Evolutionary conservation across 352 stramenopile species (phyloP).

Genomic region (Phytopythium sindhum): DNA sequence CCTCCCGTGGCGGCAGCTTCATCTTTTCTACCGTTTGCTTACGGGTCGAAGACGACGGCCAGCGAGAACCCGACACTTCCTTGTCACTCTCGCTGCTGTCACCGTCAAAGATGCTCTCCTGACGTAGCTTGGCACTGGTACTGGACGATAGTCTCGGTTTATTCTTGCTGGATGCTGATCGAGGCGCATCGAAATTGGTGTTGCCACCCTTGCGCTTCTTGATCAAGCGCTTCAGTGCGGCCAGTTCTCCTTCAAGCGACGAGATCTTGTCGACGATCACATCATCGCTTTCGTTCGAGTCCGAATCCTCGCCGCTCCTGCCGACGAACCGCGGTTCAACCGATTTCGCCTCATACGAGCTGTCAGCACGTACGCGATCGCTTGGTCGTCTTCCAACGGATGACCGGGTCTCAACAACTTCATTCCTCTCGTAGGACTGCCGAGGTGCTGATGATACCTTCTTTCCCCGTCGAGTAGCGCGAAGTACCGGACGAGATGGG

Average conservation of each 20-base stretch:
- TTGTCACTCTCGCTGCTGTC: constrained; percentile 50
- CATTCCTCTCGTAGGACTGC: neutral
- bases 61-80: constrained; percentile 14
- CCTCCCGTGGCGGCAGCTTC: constrained; percentile 11
- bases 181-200: neutral
- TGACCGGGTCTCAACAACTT: neutral
- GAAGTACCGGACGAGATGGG: constrained; percentile 15
- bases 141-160: neutral
- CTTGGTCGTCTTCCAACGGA: constrained; percentile 2
- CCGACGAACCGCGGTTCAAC: neutral
- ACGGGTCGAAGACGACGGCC: constrained; percentile 7
- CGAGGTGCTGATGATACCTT: neutral
- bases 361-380: neutral
- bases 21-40: constrained; percentile 7
- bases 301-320: neutral
- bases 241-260: constrained; percentile 59
- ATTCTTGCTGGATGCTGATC: neutral
- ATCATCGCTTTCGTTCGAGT: constrained; percentile 43
- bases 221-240: constrained; percentile 66
- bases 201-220: constrained; percentile 37
- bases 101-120: constrained; percentile 73
- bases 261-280: constrained; percentile 84
- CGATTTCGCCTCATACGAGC: neutral
- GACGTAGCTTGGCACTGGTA: constrained; percentile 17
- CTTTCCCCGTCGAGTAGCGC: neutral